A percentile compares a stretch with the other conserved stretches of the same genome.
Evolutionary conservation across 306 rosid genomes (phyloP).

Genomic region (Lagenaria siceraria): DNA sequence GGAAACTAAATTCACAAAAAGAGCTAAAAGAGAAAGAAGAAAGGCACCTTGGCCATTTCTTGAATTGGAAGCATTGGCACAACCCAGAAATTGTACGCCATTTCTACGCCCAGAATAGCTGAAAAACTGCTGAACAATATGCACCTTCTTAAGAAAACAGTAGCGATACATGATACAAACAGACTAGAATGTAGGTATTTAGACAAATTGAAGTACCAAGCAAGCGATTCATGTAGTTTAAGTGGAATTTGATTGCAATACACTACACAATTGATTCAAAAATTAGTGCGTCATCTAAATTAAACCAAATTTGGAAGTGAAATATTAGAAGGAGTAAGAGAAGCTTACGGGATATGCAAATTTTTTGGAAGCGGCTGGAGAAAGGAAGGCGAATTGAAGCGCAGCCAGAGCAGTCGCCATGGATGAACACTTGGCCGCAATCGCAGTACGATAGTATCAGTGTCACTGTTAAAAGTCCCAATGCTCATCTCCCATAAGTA

Average conservation of each 20-base stretch:
- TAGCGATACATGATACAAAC: background rate
- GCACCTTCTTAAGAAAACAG: background rate
- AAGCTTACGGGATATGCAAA: background rate
- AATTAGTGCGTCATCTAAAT: background rate
- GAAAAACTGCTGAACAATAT: slow-evolving; percentile 3
- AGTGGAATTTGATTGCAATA: background rate
- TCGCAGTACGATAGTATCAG: background rate
- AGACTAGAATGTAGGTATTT: background rate
- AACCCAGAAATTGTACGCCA: slow-evolving; percentile 25
- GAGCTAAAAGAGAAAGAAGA: background rate
- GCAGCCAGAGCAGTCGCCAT: background rate
- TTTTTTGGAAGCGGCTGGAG: background rate
- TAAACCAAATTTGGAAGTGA: background rate
- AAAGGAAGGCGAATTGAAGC: slow-evolving; percentile 1
- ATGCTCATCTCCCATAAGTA: background rate
- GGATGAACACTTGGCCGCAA: background rate
- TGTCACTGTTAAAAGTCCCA: background rate
- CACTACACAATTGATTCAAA: background rate
- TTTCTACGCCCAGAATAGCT: slow-evolving; percentile 15
- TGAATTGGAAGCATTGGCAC: slow-evolving; percentile 33
- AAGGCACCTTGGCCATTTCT: slow-evolving; percentile 26
- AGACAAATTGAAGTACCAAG: background rate
- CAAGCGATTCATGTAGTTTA: background rate
- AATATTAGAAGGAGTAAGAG: background rate
- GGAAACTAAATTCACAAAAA: background rate